phyloP scores from a whole-genome alignment of 805 yeast genomes.

The Candida vaughaniae region DNA sequence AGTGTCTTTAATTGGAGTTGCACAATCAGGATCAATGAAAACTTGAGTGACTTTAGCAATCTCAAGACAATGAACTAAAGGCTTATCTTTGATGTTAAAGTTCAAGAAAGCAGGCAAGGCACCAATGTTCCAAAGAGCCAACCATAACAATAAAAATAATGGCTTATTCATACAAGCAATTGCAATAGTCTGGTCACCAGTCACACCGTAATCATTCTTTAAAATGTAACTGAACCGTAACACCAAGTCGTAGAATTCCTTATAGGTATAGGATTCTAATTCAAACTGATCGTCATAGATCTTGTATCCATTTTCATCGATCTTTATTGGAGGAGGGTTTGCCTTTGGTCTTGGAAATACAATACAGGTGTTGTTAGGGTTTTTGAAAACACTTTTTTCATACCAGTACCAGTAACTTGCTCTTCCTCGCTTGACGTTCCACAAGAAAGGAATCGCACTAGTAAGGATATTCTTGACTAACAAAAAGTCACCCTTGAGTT shows the following conservation, averaged over 20 bases:
- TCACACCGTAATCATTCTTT: slow-evolving; percentile 59
- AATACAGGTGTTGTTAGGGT: slow-evolving; percentile 59
- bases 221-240: slow-evolving; percentile 66
- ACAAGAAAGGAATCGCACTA: slow-evolving; percentile 42
- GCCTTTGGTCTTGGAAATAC: slow-evolving; percentile 53
- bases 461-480: slow-evolving; percentile 45
- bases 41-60: slow-evolving; percentile 64
- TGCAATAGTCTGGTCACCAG: slow-evolving; percentile 67
- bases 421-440: slow-evolving; percentile 32
- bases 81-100: slow-evolving; percentile 69
- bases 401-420: slow-evolving; percentile 72
- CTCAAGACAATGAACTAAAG: slow-evolving; percentile 77
- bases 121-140: slow-evolving; percentile 88
- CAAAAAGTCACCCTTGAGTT: slow-evolving; percentile 52
- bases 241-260: slow-evolving; percentile 64
- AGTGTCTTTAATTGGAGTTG: slow-evolving; percentile 49
- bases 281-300: slow-evolving; percentile 55
- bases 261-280: slow-evolving; percentile 65
- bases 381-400: slow-evolving; percentile 50
- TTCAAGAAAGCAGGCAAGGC: slow-evolving; percentile 86
- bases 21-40: slow-evolving; percentile 73
- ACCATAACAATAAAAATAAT: slow-evolving; percentile 74
- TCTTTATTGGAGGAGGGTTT: slow-evolving; percentile 24
- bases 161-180: slow-evolving; percentile 82
- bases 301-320: slow-evolving; percentile 35